Conservation (phyloP, 2,329 filamentous ascomycete species). For the Verticillium zaregamsianum region DNA sequence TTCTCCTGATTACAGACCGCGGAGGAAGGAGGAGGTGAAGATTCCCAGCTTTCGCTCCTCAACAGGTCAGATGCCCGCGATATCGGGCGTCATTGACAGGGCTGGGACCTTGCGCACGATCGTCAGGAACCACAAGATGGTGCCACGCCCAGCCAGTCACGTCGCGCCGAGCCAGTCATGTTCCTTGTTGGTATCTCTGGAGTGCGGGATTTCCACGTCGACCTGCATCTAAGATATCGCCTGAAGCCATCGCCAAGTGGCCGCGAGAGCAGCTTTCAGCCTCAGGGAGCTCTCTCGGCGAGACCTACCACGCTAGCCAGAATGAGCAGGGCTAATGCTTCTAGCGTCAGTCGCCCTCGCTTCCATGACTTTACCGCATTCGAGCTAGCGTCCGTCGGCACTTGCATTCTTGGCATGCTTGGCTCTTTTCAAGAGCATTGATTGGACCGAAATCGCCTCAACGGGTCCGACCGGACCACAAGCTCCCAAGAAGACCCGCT, state of each 20-base stretch:
- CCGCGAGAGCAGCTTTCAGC: neutral
- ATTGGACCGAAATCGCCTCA: neutral
- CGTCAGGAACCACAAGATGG: neutral
- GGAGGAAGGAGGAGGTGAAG: neutral
- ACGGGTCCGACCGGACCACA: too few species aligned
- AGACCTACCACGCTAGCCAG: neutral
- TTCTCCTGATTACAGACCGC: neutral
- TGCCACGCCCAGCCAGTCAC: neutral
- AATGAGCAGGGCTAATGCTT: neutral
- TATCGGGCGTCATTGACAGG: neutral
- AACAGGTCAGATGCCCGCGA: neutral
- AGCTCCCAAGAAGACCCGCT: neutral
- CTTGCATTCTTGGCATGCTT: neutral
- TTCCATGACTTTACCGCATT: neutral
- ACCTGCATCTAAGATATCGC: neutral
- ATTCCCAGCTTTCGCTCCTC: neutral
- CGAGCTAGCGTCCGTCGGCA: neutral
- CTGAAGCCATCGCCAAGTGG: neutral
- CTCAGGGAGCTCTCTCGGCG: conserved; percentile 3
- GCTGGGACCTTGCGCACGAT: neutral
- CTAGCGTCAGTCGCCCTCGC: neutral
- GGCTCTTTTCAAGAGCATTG: too few species aligned
- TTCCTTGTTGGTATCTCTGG: neutral
- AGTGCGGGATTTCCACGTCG: neutral
- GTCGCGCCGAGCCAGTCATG: neutral